Percentiles rank a stretch among this genome's conserved stretches.
These are phyloP conservation scores for Metarhizium brunneum DNA, from an alignment of 2,329 filamentous ascomycete genomes.

Conservation along the genomic window DNA sequence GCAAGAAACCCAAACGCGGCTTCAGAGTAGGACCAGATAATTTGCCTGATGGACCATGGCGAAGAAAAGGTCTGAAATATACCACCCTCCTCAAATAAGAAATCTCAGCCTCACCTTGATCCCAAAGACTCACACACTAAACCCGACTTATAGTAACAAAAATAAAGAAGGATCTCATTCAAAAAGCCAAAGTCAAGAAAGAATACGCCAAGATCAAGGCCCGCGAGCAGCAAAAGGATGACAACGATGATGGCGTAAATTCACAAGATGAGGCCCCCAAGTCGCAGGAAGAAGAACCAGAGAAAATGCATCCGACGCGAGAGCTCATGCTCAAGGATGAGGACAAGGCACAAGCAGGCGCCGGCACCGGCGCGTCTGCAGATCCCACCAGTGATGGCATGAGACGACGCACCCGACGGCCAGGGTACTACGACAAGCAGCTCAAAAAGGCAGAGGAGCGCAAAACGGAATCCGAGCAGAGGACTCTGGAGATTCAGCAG, in stretches of 20 bases:
- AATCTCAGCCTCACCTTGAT: background rate
- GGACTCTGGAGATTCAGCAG: conserved; percentile 30
- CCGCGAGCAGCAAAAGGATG: conserved; percentile 22
- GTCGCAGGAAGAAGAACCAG: conserved; percentile 11
- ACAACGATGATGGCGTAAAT: conserved; percentile 8
- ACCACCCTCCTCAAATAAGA: too few relatives aligned
- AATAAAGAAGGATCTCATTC: conserved; percentile 81
- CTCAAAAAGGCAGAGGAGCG: conserved; percentile 35
- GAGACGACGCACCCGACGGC: conserved; percentile 28
- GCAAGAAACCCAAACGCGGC: conserved; percentile 54
- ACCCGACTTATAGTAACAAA: conserved; percentile 55
- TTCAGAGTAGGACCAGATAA: conserved; percentile 86
- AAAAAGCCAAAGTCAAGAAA: conserved; percentile 90
- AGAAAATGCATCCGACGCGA: conserved; percentile 26
- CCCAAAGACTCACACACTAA: conserved; percentile 1
- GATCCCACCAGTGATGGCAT: conserved; percentile 19
- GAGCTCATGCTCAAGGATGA: conserved; percentile 31
- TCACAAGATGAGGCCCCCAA: background rate
- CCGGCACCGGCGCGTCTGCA: conserved; percentile 10
- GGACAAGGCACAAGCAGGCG: conserved; percentile 23
- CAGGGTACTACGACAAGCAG: conserved; percentile 59
- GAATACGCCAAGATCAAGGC: conserved; percentile 80
- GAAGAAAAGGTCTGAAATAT: conserved; percentile 52
- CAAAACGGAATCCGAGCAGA: conserved; percentile 32
- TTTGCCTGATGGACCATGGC: conserved; percentile 80